Conservation (phyloP, 2,329 filamentous ascomycete genomes). For the Calonectria pseudoreteaudii region DNA sequence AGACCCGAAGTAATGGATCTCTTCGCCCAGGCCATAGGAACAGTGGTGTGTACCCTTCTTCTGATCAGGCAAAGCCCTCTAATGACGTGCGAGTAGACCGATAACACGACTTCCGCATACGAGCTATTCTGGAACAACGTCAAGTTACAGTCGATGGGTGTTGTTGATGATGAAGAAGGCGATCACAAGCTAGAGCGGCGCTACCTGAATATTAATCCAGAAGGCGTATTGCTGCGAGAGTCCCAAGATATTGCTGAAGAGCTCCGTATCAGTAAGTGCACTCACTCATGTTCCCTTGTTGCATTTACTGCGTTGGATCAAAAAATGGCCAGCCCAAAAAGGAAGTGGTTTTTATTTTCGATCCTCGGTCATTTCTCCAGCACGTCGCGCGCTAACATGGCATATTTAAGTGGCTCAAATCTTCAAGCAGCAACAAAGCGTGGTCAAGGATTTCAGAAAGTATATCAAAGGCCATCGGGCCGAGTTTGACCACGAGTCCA, state of each 20-base stretch:
- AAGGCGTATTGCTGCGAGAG: background rate
- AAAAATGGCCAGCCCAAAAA: no score
- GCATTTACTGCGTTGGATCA: no score
- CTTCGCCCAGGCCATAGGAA: background rate
- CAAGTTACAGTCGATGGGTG: background rate
- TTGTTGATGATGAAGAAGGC: background rate
- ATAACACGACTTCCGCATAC: background rate
- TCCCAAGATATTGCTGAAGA: slow-evolving; percentile 7
- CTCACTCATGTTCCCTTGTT: background rate
- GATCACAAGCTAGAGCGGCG: background rate
- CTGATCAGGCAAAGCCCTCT: background rate
- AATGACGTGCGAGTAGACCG: background rate
- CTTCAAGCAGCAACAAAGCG: background rate
- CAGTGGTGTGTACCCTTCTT: background rate
- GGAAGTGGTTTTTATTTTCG: background rate
- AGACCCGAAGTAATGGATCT: slow-evolving; percentile 12
- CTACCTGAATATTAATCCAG: slow-evolving; percentile 7
- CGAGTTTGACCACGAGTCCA: background rate
- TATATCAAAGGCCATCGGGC: background rate
- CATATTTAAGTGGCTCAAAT: background rate
- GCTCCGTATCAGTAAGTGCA: background rate
- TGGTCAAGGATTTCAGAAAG: background rate
- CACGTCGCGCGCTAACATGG: background rate
- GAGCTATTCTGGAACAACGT: slow-evolving; percentile 1
- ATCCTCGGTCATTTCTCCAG: background rate